These are phyloP conservation scores for Penicillium parvum DNA, from an alignment of 495 filamentous ascomycete species.

Conservation along the genomic window DNA sequence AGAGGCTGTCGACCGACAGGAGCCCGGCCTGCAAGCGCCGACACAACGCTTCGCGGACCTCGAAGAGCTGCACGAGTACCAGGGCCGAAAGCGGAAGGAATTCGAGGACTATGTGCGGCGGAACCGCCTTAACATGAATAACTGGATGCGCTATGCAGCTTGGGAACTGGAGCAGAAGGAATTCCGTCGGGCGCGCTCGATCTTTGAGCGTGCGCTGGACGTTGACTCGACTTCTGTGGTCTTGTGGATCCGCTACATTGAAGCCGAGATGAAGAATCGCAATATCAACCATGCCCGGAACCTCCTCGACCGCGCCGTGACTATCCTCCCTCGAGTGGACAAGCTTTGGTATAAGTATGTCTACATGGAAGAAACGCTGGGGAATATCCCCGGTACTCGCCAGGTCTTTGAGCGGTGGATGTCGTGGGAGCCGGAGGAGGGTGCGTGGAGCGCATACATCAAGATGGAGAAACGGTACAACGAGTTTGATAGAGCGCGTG, in stretches of 20 bases:
- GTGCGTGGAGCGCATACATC: conserved; percentile 93
- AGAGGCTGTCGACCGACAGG: conserved; percentile 96
- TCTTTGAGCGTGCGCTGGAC: conserved; percentile 94
- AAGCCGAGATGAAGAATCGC: conserved; percentile 91
- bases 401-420: conserved; percentile 98
- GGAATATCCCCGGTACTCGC: conserved; percentile 85
- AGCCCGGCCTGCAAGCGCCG: conserved; percentile 78
- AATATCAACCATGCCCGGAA: conserved; percentile 99
- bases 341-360: conserved; percentile 99
- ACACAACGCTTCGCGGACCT: conserved; percentile 94
- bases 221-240: conserved; percentile 82
- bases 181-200: conserved; percentile 87
- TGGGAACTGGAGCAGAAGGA: conserved; percentile 99
- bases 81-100: conserved; percentile 90
- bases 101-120: conserved; percentile 98
- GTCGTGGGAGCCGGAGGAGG: conserved; percentile 95
- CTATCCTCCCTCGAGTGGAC: conserved; percentile 85
- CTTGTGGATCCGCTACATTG: conserved; percentile 84
- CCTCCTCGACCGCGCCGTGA: conserved; percentile 89
- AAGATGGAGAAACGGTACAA: conserved; percentile 93
- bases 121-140: conserved; percentile 93
- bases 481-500: conserved; percentile 79
- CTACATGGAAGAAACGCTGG: conserved; percentile 96
- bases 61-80: conserved; percentile 97
- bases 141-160: conserved; percentile 96